Base-by-base conservation (phyloP, 805 yeast species). In the Wickerhamomyces rabaulensis region DNA sequence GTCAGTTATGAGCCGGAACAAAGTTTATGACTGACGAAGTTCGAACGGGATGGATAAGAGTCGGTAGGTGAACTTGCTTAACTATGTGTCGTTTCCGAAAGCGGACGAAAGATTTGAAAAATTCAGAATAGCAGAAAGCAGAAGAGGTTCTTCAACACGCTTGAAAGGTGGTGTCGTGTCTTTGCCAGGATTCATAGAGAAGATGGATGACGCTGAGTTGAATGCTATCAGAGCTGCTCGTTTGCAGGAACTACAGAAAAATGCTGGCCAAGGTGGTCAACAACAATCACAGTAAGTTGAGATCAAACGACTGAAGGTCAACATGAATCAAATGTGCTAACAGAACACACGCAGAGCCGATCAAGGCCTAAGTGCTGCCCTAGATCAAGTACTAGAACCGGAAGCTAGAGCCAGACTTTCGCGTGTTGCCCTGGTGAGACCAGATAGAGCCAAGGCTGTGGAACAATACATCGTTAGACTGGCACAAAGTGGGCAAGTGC, bases 151-250 rank as follows among this genome's bases (percentile, higher is more conserved):
- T n/a, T n/a, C n/a, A n/a, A n/a, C n/a, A n/a, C n/a, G n/a, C n/a
- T n/a, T n/a, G n/a, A n/a, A n/a, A n/a, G n/a, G n/a, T n/a, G n/a
- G n/a, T n/a, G n/a, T n/a, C n/a, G n/a, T n/a, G 5, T 13, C n/a
- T 27, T 27, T 27, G 31, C 4, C 7, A 13, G 13, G n/a, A 10
- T 13, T 27, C 12, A 20, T 36, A 21, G 36, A 25, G 27, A 2
- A 16, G 46, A 25, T 90, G 96, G 96, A 88, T 57, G 92, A 89
- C 62, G 67, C 81, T 20, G 99, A 92, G 65, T 71, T 92, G 49
- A 81, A 84, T 55, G 97, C 97, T 27, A 87, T 92, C 52, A 79
- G 98, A 56, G 89, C 88, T 40, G 97, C 97, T n/a, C 78, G 98
- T 54, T 67, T 92, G 56, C 83, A 84, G 21, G 96, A 92, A 65